Percentiles rank a stretch among this genome's conserved stretches.
Conservation (phyloP, 1,139 yeast species). For the Pichia sp. region DNA sequence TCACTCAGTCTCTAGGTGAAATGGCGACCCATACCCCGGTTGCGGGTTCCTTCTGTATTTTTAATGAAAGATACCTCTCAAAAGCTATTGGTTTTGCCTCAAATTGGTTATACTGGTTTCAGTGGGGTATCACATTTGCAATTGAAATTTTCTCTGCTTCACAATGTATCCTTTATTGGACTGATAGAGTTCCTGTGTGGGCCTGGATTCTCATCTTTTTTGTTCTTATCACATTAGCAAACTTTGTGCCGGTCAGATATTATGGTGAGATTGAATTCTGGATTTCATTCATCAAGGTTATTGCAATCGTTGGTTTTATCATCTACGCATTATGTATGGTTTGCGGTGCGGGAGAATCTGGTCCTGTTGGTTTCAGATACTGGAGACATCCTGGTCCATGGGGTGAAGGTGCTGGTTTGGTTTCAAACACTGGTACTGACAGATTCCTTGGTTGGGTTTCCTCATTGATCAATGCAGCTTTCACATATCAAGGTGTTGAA, state of each 20-base stretch:
- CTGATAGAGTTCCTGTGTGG: slow-evolving; percentile 58
- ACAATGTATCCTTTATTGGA: slow-evolving; percentile 70
- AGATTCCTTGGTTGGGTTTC: slow-evolving; percentile 57
- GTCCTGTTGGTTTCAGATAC: slow-evolving; percentile 71
- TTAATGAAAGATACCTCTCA: slow-evolving; percentile 53
- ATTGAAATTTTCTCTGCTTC: slow-evolving; percentile 80
- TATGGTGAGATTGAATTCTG: slow-evolving; percentile 67
- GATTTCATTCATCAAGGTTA: slow-evolving; percentile 54
- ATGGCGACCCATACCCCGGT: slow-evolving; percentile 74
- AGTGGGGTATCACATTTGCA: slow-evolving; percentile 81
- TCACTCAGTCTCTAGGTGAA: slow-evolving; percentile 68
- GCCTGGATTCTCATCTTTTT: slow-evolving; percentile 73
- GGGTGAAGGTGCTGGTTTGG: slow-evolving; percentile 45
- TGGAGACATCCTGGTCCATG: slow-evolving; percentile 93
- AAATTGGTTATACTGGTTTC: slow-evolving; percentile 82
- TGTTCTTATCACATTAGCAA: slow-evolving; percentile 40
- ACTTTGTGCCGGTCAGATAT: slow-evolving; percentile 53
- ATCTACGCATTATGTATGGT: slow-evolving; percentile 38
- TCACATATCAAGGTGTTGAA: slow-evolving; percentile 77
- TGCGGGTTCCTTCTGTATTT: slow-evolving; percentile 57
- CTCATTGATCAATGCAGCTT: slow-evolving; percentile 53
- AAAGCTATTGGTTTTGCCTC: slow-evolving; percentile 72
- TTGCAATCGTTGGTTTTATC: slow-evolving; percentile 48
- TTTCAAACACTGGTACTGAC: slow-evolving; percentile 39
- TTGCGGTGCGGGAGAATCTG: slow-evolving; percentile 37